A percentile compares a stretch with the other conserved stretches of the same genome.
phyloP scores from a whole-genome alignment of 306 rosid species.

The Crotalaria pallida region DNA sequence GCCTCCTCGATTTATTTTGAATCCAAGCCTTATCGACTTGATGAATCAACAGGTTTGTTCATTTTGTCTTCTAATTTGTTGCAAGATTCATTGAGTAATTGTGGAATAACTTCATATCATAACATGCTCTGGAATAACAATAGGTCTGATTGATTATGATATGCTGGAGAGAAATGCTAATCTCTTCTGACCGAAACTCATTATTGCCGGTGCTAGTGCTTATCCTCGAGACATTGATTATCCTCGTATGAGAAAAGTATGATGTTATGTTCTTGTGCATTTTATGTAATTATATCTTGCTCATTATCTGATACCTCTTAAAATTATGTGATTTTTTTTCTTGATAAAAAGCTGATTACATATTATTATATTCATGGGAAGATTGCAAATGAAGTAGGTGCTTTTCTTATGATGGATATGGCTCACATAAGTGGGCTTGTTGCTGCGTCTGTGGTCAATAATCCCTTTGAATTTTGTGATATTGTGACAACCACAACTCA shows the following conservation, averaged over 20 bases:
- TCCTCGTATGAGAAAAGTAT: conserved; percentile 84
- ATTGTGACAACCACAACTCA: conserved; percentile 98
- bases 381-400: conserved; percentile 91
- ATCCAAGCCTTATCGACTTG: conserved; percentile 94
- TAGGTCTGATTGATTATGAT: conserved; percentile 91
- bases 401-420: conserved; percentile 99
- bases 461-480: conserved; percentile 88
- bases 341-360: conserved; percentile 12
- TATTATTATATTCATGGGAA: conserved; percentile 28
- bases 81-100: neutral
- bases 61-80: neutral
- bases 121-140: neutral
- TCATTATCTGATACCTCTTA: neutral
- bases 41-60: conserved; percentile 69
- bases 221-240: conserved; percentile 97
- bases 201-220: conserved; percentile 97
- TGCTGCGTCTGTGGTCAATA: conserved; percentile 84
- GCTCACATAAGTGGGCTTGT: conserved; percentile 99
- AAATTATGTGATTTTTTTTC: neutral
- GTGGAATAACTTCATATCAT: neutral
- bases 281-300: conserved; percentile 2
- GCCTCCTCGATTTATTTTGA: conserved; percentile 93
- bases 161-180: conserved; percentile 84
- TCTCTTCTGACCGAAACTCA: conserved; percentile 85
- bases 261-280: conserved; percentile 22